Conservation (phyloP, 2,329 filamentous ascomycete species). For the Myriosclerotinia scirpicola region DNA sequence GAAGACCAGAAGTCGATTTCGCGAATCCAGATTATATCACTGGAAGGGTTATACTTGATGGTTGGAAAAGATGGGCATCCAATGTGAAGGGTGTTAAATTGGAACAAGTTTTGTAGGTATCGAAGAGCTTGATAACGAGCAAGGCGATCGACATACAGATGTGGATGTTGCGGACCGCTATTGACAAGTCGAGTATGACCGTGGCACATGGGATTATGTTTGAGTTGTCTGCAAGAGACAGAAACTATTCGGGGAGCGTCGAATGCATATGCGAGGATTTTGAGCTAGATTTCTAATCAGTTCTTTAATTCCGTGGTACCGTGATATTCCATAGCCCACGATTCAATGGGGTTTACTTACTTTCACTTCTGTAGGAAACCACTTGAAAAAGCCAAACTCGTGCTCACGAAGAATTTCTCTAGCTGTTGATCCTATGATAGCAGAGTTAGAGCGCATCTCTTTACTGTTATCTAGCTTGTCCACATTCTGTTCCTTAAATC, state of each 20-base stretch:
- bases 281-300: background rate
- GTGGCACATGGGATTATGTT: background rate
- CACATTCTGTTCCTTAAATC: fast-evolving
- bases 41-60: background rate
- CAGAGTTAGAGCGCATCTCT: background rate
- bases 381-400: background rate
- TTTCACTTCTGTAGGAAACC: background rate
- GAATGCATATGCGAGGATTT: background rate
- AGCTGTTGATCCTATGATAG: too few species aligned
- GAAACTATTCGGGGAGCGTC: background rate
- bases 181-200: background rate
- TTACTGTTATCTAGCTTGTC: background rate
- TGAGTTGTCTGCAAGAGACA: background rate
- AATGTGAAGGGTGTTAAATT: background rate
- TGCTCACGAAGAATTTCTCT: too few species aligned
- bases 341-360: background rate
- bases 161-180: background rate
- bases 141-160: background rate
- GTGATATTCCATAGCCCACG: background rate
- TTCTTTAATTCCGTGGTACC: background rate
- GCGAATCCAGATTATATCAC: background rate
- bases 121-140: background rate
- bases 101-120: too few species aligned
- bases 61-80: background rate
- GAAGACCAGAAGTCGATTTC: background rate